Evolutionary conservation across 306 rosid genomes (phyloP).

Genomic region (Dicorynia guianensis): DNA sequence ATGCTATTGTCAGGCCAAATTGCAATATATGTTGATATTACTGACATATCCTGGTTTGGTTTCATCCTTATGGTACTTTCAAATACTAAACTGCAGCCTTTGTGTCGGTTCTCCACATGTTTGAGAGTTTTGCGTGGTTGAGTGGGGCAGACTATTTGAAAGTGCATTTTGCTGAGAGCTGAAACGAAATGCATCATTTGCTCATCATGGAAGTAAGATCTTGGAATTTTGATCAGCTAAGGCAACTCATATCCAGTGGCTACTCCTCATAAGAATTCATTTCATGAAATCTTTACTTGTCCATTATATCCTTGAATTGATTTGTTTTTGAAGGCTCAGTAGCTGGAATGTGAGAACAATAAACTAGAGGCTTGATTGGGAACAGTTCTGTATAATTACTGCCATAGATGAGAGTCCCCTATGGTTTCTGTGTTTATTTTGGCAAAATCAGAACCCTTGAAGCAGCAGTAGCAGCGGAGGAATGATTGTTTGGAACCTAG

Average conservation of each 20-base stretch:
- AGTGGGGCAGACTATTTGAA: conserved; percentile 93
- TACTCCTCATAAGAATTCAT: conserved; percentile 23
- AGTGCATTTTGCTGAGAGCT: conserved; percentile 99
- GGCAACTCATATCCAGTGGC: conserved; percentile 29
- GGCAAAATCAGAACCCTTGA: too few relatives aligned
- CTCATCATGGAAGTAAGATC: conserved; percentile 93
- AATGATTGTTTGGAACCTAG: too few relatives aligned
- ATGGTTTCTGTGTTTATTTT: too few relatives aligned
- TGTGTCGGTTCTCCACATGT: conserved; percentile 94
- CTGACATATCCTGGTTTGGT: neutral
- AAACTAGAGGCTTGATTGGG: conserved; percentile 7
- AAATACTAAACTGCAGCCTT: conserved; percentile 55
- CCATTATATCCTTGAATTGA: conserved; percentile 6
- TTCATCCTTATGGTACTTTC: neutral
- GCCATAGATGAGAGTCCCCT: too few relatives aligned
- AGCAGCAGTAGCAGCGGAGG: too few relatives aligned
- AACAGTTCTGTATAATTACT: neutral
- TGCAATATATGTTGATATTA: neutral
- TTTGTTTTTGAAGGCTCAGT: conserved; percentile 35
- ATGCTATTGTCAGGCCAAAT: neutral
- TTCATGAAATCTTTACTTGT: conserved; percentile 24
- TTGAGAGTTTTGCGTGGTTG: conserved; percentile 99
- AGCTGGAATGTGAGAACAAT: conserved; percentile 21
- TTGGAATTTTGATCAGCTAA: neutral
- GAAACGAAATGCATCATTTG: conserved; percentile 99